Conservation (phyloP, 2,329 filamentous ascomycete genomes). For the Aspergillus hortae region DNA sequence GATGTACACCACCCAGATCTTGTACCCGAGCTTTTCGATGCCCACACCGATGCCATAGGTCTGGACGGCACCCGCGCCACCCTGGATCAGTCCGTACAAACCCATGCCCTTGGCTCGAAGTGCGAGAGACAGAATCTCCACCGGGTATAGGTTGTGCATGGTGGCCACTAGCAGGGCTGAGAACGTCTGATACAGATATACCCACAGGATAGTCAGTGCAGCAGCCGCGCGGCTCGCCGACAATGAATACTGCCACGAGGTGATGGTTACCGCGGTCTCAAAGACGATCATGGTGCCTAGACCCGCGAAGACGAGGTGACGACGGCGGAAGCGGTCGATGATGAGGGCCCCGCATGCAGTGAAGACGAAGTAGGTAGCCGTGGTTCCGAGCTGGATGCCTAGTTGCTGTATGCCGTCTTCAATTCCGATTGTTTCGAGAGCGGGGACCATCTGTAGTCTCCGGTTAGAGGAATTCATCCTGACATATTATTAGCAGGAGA, state of each 20-base stretch:
- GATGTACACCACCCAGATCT: slow-evolving; percentile 52
- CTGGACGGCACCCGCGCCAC: slow-evolving; percentile 42
- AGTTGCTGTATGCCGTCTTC: slow-evolving; percentile 35
- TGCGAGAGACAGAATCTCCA: slow-evolving; percentile 43
- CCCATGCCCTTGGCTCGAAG: slow-evolving; percentile 48
- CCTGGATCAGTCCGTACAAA: slow-evolving; percentile 45
- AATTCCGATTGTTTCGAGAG: slow-evolving; percentile 44
- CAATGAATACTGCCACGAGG: slow-evolving; percentile 45
- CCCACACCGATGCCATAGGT: slow-evolving; percentile 48
- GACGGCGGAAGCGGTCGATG: slow-evolving; percentile 41
- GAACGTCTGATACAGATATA: slow-evolving; percentile 49
- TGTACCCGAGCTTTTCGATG: slow-evolving; percentile 47
- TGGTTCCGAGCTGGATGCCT: slow-evolving; percentile 44
- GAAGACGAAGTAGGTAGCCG: slow-evolving; percentile 46
- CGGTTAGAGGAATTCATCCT: too few relatives aligned
- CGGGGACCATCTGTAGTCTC: slow-evolving; percentile 27
- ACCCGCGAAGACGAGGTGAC: slow-evolving; percentile 46
- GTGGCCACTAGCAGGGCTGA: slow-evolving; percentile 46
- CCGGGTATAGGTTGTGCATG: slow-evolving; percentile 48
- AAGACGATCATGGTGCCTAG: slow-evolving; percentile 43
- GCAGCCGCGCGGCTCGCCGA: slow-evolving; percentile 29
- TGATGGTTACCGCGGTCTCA: slow-evolving; percentile 47
- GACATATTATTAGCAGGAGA: neutral
- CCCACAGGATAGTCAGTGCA: slow-evolving; percentile 45
- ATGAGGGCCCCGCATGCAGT: slow-evolving; percentile 43